These are phyloP conservation scores for Magnaporthiopsis poae DNA, from an alignment of 2,329 filamentous ascomycete species.

Conservation along the genomic window DNA sequence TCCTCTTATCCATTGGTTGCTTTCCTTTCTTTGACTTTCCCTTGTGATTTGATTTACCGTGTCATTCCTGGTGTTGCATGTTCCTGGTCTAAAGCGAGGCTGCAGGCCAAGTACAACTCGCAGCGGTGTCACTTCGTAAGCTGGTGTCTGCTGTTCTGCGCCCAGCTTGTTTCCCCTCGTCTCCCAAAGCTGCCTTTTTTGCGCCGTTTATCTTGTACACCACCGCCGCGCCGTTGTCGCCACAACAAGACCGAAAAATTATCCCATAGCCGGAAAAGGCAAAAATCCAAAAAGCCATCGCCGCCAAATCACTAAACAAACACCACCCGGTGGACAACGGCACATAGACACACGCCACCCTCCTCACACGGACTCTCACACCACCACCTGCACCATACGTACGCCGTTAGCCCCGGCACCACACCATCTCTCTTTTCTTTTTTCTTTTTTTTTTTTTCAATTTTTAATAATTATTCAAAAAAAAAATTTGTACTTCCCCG, in stretches of 20 bases:
- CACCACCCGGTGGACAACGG: not conserved
- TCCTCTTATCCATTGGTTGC: not conserved
- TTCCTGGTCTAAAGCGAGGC: not conserved
- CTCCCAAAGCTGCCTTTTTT: not conserved
- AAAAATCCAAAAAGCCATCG: not conserved
- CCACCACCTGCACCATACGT: not conserved
- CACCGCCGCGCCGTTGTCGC: not conserved
- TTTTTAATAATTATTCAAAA: too few relatives aligned
- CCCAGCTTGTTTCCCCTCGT: not conserved
- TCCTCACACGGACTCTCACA: not conserved
- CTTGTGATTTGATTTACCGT: not conserved
- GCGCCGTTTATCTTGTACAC: not conserved
- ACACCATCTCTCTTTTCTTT: not conserved
- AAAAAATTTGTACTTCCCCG: too few relatives aligned
- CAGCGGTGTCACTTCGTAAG: not conserved
- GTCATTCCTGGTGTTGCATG: not conserved
- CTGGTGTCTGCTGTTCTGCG: not conserved
- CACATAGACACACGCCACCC: not conserved
- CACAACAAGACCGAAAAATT: not conserved
- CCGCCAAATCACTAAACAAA: not conserved
- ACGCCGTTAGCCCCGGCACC: not conserved
- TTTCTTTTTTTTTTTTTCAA: not conserved
- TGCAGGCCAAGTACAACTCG: not conserved
- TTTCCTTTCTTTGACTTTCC: not conserved
- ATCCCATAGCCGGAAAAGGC: not conserved